Conservation (phyloP, 1,139 yeast species). For the Hyphopichia fennica region DNA sequence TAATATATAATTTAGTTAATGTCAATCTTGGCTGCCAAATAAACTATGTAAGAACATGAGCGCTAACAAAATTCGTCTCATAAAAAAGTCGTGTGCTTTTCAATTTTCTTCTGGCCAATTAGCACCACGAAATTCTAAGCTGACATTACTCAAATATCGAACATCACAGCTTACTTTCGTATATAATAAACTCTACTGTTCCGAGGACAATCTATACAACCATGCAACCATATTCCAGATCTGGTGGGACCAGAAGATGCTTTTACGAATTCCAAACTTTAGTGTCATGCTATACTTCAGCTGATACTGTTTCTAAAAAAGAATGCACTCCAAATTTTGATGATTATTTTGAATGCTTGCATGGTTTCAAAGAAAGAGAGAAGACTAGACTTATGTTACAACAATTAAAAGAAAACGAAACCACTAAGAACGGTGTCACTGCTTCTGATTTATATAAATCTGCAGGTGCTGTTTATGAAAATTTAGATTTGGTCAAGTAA, state of each 20-base stretch:
- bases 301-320: constrained; percentile 43
- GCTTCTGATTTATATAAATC: constrained; percentile 47
- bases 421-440: constrained; percentile 39
- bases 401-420: constrained; percentile 48
- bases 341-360: constrained; percentile 51
- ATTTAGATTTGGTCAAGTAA: constrained; percentile 42
- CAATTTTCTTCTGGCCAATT: constrained; percentile 4
- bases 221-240: constrained; percentile 53
- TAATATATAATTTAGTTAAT: no score
- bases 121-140: constrained; percentile 4
- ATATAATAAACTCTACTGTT: no score
- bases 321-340: constrained; percentile 47
- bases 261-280: constrained; percentile 51
- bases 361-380: constrained; percentile 50
- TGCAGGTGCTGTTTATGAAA: constrained; percentile 45
- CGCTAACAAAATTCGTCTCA: not conserved
- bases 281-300: constrained; percentile 48
- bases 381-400: constrained; percentile 46
- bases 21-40: not conserved
- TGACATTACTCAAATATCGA: not conserved
- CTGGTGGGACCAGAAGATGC: constrained; percentile 52
- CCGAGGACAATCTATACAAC: constrained; percentile 4
- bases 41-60: not conserved
- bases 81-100: constrained; percentile 1
- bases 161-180: no score